Conservation (phyloP, 2,329 filamentous ascomycete species). For the Penicillium sp. region DNA sequence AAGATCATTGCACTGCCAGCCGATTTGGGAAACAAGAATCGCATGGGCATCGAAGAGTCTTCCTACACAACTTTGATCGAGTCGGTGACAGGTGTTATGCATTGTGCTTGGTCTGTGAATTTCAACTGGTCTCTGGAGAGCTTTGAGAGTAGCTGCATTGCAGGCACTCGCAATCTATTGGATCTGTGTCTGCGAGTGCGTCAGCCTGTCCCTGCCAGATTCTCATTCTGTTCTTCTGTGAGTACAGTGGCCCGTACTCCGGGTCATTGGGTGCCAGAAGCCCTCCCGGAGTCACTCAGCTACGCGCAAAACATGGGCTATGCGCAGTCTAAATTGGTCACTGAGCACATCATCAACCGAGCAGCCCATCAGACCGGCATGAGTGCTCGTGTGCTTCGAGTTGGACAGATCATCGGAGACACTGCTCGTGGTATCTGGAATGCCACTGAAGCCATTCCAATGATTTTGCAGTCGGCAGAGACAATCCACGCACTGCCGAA, state of each 20-base stretch:
- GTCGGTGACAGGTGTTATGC: constrained; percentile 57
- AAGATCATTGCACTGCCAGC: constrained; percentile 54
- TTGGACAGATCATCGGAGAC: constrained; percentile 10
- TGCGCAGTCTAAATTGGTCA: constrained; percentile 16
- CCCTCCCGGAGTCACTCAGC: constrained; percentile 7
- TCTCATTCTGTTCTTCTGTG: constrained; percentile 22
- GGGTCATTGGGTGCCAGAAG: constrained; percentile 11
- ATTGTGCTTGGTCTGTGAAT: constrained; percentile 68
- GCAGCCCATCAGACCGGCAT: constrained; percentile 9
- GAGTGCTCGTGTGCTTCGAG: constrained; percentile 8
- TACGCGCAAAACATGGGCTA: constrained; percentile 15
- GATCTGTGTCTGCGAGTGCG: constrained; percentile 38
- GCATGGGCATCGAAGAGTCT: constrained; percentile 50
- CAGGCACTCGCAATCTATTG: constrained; percentile 49
- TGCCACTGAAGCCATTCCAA: constrained; percentile 11
- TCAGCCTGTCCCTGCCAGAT: constrained; percentile 33
- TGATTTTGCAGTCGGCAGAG: constrained; percentile 9
- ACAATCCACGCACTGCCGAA: constrained; percentile 10
- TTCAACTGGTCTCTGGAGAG: constrained; percentile 60
- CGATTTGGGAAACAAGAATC: constrained; percentile 46
- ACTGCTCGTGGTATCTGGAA: constrained; percentile 12
- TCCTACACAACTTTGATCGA: constrained; percentile 45
- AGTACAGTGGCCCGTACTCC: constrained; percentile 20
- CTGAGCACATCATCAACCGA: constrained; percentile 11
- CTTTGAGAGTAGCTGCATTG: constrained; percentile 58